A percentile compares a stretch with the other conserved stretches of the same genome.
Evolutionary conservation across 1,139 yeast genomes (phyloP).

Genomic region (Candida sojae): DNA sequence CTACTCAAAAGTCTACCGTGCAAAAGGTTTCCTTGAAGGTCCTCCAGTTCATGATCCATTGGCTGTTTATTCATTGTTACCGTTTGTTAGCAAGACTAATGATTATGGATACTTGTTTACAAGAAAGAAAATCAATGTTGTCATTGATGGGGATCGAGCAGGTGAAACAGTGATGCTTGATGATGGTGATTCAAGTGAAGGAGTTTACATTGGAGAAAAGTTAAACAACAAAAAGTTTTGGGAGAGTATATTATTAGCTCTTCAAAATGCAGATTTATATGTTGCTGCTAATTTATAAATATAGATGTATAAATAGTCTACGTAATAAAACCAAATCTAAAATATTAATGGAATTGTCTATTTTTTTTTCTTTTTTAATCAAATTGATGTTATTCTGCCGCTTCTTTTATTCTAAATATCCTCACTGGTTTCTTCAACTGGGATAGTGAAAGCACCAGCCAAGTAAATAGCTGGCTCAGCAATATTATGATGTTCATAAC

Average conservation of each 20-base stretch:
- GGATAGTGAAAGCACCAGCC: constrained; percentile 78
- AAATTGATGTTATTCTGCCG: no score
- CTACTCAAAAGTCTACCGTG: constrained; percentile 50
- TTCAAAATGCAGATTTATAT: constrained; percentile 27
- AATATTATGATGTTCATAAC: constrained; percentile 82
- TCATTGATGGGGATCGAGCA: constrained; percentile 28
- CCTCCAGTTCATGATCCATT: constrained; percentile 87
- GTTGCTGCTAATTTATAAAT: not conserved
- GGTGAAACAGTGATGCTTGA: constrained; percentile 35
- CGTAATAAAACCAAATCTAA: not conserved
- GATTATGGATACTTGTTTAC: constrained; percentile 33
- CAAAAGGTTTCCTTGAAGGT: constrained; percentile 52
- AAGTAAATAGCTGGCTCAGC: constrained; percentile 84
- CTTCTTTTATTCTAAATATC: constrained; percentile 17
- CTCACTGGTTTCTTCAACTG: constrained; percentile 50
- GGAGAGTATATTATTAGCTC: constrained; percentile 46
- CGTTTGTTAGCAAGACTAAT: constrained; percentile 35
- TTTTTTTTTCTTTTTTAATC: no score
- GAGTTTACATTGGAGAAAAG: constrained; percentile 46
- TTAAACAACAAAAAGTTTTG: constrained; percentile 55
- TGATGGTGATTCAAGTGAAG: constrained; percentile 30
- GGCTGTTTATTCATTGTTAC: constrained; percentile 62
- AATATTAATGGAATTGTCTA: no score
- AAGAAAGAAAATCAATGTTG: constrained; percentile 27
- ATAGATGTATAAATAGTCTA: not conserved